A percentile compares a stretch with the other conserved stretches of the same genome.
phyloP scores from a whole-genome alignment of 192 early-diverging fungal species.

The Entomortierella beljakovae region DNA sequence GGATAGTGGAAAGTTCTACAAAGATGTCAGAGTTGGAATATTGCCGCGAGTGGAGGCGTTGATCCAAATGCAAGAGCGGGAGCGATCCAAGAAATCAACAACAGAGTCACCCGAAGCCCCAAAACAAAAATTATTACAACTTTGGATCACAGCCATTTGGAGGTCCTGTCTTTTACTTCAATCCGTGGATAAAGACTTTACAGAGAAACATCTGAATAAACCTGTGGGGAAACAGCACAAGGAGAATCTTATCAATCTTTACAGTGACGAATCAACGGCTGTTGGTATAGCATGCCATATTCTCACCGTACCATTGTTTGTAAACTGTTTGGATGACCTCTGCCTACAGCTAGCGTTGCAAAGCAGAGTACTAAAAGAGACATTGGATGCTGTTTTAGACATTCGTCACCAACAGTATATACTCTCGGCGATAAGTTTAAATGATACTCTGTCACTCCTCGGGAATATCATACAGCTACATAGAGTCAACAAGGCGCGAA shows the following conservation, averaged over 20 bases:
- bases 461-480: constrained; percentile 34
- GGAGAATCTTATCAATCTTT: constrained; percentile 38
- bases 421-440: constrained; percentile 28
- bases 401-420: constrained; percentile 30
- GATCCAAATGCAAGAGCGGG: constrained; percentile 34
- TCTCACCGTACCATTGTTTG: constrained; percentile 32
- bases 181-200: constrained; percentile 31
- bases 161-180: constrained; percentile 47
- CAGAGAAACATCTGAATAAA: not conserved
- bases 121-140: constrained; percentile 23
- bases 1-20: constrained; percentile 46
- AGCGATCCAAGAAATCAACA: constrained; percentile 24
- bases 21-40: constrained; percentile 39
- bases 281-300: constrained; percentile 45
- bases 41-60: constrained; percentile 18
- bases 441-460: constrained; percentile 38
- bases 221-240: not conserved
- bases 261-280: constrained; percentile 43
- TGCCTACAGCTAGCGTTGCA: constrained; percentile 36
- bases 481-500: constrained; percentile 5
- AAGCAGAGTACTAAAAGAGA: constrained; percentile 18
- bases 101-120: constrained; percentile 16
- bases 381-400: constrained; percentile 24
- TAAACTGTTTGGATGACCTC: constrained; percentile 36
- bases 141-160: constrained; percentile 54